Conservation (phyloP, 352 stramenopile genomes). For the Pythium sp. region DNA sequence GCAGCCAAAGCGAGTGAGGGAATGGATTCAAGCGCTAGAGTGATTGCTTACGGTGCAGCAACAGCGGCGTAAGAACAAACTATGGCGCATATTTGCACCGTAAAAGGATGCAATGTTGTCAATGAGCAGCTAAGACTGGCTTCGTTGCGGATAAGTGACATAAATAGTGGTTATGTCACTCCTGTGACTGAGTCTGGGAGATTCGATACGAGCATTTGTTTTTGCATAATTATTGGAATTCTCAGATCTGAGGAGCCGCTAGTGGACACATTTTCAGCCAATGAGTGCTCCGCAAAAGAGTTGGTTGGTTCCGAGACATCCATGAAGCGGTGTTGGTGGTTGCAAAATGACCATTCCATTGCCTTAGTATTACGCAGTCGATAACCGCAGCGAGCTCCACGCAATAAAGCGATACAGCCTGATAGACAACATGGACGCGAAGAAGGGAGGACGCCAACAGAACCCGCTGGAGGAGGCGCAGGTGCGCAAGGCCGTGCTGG, state of each 20-base stretch:
- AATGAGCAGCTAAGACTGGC: no score
- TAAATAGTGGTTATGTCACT: no score
- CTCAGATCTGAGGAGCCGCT: neutral
- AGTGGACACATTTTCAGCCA: neutral
- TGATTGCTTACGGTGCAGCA: no score
- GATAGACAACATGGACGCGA: conserved; percentile 26
- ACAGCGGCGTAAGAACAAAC: no score
- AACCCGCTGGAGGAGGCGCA: conserved; percentile 72
- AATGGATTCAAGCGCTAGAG: neutral
- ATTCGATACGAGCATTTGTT: no score
- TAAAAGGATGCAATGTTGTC: no score
- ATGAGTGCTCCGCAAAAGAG: neutral
- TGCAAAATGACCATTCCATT: neutral
- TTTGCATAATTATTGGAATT: no score
- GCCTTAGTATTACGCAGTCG: neutral
- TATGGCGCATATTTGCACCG: no score
- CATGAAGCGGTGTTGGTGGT: neutral
- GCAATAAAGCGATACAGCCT: neutral
- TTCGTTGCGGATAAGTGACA: no score
- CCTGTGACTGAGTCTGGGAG: no score
- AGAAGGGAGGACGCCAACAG: conserved; percentile 47
- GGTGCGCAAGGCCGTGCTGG: conserved; percentile 68
- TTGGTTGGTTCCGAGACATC: neutral
- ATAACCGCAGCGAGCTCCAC: neutral
- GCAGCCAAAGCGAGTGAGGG: neutral